Evolutionary conservation across 805 yeast species (phyloP).

Genomic region (Candida loeiensis): DNA sequence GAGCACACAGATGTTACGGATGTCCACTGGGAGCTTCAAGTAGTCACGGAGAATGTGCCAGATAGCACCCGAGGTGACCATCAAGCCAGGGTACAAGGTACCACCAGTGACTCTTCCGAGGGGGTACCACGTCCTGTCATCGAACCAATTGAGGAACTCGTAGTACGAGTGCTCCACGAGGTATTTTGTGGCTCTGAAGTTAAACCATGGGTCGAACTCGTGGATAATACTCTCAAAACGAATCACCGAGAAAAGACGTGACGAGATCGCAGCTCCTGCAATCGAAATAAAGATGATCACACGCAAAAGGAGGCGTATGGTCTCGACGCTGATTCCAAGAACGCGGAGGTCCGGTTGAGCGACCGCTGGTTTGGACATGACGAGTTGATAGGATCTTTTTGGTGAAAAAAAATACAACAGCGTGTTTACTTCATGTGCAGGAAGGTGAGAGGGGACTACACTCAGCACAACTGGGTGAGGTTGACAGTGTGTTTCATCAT

Average conservation of each 20-base stretch:
- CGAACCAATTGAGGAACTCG: slow-evolving; percentile 96
- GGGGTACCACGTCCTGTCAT: slow-evolving; percentile 98
- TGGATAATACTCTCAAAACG: slow-evolving; percentile 95
- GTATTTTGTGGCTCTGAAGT: slow-evolving; percentile 93
- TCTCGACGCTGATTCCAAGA: slow-evolving; percentile 25
- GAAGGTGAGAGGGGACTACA: neutral
- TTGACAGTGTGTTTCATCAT: neutral
- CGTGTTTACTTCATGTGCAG: slow-evolving; percentile 3
- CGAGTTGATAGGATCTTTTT: neutral
- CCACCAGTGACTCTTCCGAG: slow-evolving; percentile 99
- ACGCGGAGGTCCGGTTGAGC: slow-evolving; percentile 4
- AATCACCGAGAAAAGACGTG: slow-evolving; percentile 93
- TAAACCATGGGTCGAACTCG: slow-evolving; percentile 97
- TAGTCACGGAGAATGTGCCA: slow-evolving; percentile 64
- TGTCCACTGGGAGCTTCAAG: slow-evolving; percentile 81
- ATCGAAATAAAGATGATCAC: slow-evolving; percentile 68
- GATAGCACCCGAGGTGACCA: slow-evolving; percentile 94
- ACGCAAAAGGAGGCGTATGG: slow-evolving; percentile 49
- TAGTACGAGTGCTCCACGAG: slow-evolving; percentile 79
- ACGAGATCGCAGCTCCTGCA: slow-evolving; percentile 88
- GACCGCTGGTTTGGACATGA: slow-evolving; percentile 4
- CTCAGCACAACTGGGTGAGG: neutral
- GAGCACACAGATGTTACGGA: slow-evolving; percentile 91
- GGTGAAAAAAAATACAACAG: slow-evolving; percentile 2
- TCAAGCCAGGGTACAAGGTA: slow-evolving; percentile 93